Evolutionary conservation across 805 yeast species (phyloP).

Genomic region (Candida maesae): DNA sequence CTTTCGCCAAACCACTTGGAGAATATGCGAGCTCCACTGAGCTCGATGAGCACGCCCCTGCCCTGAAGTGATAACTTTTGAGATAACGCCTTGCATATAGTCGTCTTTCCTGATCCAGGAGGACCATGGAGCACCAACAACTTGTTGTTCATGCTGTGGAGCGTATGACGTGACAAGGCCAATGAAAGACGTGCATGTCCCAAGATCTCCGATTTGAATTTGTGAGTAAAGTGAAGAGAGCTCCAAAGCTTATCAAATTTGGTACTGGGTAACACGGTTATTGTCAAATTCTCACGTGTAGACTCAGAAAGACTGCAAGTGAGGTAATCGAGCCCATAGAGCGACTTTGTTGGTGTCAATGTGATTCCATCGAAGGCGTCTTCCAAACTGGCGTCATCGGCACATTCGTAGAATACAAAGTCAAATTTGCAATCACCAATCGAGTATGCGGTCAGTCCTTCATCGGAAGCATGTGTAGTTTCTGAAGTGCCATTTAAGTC

Average conservation of each 20-base stretch:
- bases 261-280: conserved; percentile 29
- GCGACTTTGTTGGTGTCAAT: conserved; percentile 14
- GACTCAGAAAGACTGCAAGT: conserved; percentile 12
- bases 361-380: conserved; percentile 32
- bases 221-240: conserved; percentile 29
- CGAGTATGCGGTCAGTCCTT: neutral
- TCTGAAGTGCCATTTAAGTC: neutral
- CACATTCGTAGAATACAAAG: conserved; percentile 5
- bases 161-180: neutral
- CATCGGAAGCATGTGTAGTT: neutral
- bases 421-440: neutral
- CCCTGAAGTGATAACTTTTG: conserved; percentile 35
- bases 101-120: conserved; percentile 47
- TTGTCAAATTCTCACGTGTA: conserved; percentile 8
- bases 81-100: conserved; percentile 37
- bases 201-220: conserved; percentile 30
- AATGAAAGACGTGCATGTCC: conserved; percentile 19
- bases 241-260: conserved; percentile 34
- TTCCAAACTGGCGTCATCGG: conserved; percentile 3
- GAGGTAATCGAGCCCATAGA: conserved; percentile 9
- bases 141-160: conserved; percentile 10
- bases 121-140: conserved; percentile 37
- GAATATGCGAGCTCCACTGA: conserved; percentile 40
- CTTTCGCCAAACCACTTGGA: conserved; percentile 47
- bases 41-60: conserved; percentile 35